Conservation (phyloP, 305 asterid species). For the Fraxinus angustifolia region DNA sequence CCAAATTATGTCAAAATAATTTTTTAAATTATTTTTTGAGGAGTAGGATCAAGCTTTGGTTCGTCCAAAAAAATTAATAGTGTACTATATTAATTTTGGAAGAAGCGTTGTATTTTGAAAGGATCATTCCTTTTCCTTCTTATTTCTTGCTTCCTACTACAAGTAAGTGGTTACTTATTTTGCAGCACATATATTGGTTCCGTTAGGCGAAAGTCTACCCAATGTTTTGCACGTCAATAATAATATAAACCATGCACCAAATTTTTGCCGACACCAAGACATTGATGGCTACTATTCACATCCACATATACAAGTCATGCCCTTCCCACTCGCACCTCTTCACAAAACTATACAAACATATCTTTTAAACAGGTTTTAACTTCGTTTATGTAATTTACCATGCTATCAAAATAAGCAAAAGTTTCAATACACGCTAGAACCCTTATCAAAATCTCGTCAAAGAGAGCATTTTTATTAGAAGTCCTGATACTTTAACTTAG, state of each 20-base stretch:
- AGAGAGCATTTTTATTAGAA: constrained; percentile 9
- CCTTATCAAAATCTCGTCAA: background rate
- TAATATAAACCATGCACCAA: background rate
- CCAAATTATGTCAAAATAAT: background rate
- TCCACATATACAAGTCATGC: constrained; percentile 36
- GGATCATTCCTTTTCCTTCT: background rate
- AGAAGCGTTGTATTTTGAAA: too few species aligned
- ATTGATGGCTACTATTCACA: constrained; percentile 42
- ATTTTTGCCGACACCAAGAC: constrained; percentile 19
- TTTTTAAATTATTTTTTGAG: too few species aligned
- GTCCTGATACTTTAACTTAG: constrained; percentile 6
- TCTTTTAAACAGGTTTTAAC: background rate
- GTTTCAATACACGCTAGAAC: background rate
- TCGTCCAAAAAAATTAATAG: background rate
- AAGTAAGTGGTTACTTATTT: background rate
- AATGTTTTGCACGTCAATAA: background rate
- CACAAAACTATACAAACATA: background rate
- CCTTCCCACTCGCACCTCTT: constrained; percentile 45
- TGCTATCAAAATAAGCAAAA: background rate
- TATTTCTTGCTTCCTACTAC: background rate
- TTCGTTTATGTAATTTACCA: background rate
- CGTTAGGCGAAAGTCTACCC: background rate
- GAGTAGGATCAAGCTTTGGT: background rate
- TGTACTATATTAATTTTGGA: too few species aligned
- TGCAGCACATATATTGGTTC: background rate